Conservation (phyloP, 2,329 filamentous ascomycete species). For the Monilinia aucupariae region DNA sequence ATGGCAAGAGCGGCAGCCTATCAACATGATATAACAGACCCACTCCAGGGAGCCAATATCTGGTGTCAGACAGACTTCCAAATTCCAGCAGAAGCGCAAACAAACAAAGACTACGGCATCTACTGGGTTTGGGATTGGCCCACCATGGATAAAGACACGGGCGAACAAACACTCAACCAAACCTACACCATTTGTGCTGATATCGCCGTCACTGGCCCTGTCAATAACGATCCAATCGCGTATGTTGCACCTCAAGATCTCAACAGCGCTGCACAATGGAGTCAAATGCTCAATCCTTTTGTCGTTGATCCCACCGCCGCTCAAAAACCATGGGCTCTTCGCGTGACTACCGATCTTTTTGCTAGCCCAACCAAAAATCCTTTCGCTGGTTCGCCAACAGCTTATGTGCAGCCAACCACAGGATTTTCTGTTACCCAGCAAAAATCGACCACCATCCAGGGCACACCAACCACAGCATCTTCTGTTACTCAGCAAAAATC, state of each 20-base stretch:
- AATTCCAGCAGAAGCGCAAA: constrained; percentile 61
- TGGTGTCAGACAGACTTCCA: constrained; percentile 78
- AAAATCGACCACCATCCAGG: not conserved
- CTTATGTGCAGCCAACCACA: not conserved
- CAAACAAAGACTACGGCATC: constrained; percentile 65
- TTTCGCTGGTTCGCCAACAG: not conserved
- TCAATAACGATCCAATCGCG: constrained; percentile 8
- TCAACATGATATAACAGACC: constrained; percentile 45
- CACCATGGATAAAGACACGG: constrained; percentile 44
- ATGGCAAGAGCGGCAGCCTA: constrained; percentile 51
- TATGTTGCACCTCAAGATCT: constrained; percentile 15
- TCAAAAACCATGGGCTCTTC: constrained; percentile 7
- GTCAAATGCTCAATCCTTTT: constrained; percentile 29
- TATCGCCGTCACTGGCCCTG: constrained; percentile 35
- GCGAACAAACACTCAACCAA: constrained; percentile 47
- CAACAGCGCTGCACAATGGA: constrained; percentile 18
- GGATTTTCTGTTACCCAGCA: not conserved
- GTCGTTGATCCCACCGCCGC: constrained; percentile 23
- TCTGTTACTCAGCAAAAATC: constrained; percentile 1
- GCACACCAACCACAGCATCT: not conserved
- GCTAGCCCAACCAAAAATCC: constrained; percentile 1
- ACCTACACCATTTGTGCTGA: constrained; percentile 56
- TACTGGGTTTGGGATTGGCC: constrained; percentile 99
- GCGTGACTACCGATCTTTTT: constrained; percentile 9
- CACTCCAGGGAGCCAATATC: constrained; percentile 47